phyloP scores from a whole-genome alignment of 169 alveolate genomes.

The Plasmodium gallinaceum region DNA sequence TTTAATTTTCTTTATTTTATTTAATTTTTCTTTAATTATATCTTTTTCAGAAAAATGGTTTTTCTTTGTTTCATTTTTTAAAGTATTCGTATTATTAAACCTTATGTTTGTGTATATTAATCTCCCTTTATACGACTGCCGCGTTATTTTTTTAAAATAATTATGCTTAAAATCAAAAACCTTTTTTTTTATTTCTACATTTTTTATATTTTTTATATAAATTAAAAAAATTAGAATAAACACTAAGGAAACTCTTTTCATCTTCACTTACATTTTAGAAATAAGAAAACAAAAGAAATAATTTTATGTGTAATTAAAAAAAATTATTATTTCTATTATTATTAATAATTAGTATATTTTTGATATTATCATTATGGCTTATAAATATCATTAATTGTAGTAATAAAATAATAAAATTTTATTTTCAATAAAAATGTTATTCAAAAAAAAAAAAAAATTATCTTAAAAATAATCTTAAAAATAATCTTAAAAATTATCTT shows the following conservation, averaged over 20 bases:
- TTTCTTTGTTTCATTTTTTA: conserved; percentile 48
- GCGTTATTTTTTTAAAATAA: background rate
- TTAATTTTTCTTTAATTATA: conserved; percentile 10
- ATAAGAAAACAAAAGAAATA: no score
- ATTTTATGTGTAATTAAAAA: no score
- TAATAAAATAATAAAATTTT: no score
- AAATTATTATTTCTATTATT: no score
- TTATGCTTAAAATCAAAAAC: background rate
- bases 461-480: no score
- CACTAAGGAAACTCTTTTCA: background rate
- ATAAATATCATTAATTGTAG: no score
- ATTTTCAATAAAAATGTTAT: no score
- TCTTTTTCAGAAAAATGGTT: conserved; percentile 18
- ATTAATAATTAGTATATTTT: no score
- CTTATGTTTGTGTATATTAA: conserved; percentile 31
- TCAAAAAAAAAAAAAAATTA: no score
- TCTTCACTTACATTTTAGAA: background rate
- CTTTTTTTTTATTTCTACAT: background rate
- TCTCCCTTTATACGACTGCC: background rate
- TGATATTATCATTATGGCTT: no score
- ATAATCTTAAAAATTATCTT: no score
- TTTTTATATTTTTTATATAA: background rate
- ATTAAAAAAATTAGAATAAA: background rate
- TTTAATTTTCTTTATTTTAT: conserved; percentile 32
- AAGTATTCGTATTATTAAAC: conserved; percentile 22